These are phyloP conservation scores for Xylariaceae sp. DNA, from an alignment of 2,329 filamentous ascomycete genomes.

Conservation along the genomic window DNA sequence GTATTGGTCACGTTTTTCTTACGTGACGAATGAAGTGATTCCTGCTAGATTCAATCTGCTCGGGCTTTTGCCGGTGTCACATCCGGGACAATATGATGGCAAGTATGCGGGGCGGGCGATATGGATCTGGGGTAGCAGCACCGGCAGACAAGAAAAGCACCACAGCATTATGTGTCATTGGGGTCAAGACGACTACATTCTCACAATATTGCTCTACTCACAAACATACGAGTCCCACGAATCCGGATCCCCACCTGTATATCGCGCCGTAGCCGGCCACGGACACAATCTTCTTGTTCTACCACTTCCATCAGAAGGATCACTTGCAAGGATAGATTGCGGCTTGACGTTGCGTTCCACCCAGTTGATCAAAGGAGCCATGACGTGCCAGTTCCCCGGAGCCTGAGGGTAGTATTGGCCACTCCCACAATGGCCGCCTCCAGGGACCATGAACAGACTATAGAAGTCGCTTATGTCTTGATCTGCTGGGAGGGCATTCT, in stretches of 20 bases:
- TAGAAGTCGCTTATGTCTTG: constrained; percentile 28
- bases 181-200: no score
- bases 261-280: constrained; percentile 15
- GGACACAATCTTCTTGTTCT: constrained; percentile 25
- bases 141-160: no score
- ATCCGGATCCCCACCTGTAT: constrained; percentile 9
- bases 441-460: constrained; percentile 34
- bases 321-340: constrained; percentile 22
- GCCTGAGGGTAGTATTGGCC: constrained; percentile 26
- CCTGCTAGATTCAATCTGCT: not conserved
- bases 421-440: constrained; percentile 34
- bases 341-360: constrained; percentile 28
- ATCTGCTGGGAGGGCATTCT: constrained; percentile 4
- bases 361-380: constrained; percentile 30
- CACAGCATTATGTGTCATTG: no score
- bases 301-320: constrained; percentile 23
- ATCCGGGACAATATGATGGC: constrained; percentile 2
- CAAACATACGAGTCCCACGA: constrained; percentile 13
- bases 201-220: not conserved
- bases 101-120: no score
- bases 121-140: no score
- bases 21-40: constrained; percentile 1
- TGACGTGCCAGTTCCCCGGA: constrained; percentile 29
- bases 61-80: constrained; percentile 3
- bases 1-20: not conserved